Percentiles rank a stretch among this genome's conserved stretches.
These are phyloP conservation scores for Boletus sp. DNA, from an alignment of 768 basidiomycete species.

Conservation along the genomic window DNA sequence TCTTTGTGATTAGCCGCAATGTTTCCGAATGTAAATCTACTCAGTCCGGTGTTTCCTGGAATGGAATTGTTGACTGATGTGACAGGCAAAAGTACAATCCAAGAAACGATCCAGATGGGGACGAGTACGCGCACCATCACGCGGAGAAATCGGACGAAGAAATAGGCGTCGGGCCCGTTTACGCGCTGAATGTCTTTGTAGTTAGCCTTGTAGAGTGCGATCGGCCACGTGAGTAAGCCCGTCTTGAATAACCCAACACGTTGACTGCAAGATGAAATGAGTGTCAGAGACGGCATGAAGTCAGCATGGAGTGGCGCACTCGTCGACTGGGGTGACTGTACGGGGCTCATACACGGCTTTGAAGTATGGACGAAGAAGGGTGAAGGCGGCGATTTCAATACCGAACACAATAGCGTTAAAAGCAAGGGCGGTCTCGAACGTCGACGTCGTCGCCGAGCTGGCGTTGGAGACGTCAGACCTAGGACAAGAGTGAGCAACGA, in stretches of 20 bases:
- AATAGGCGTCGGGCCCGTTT: slow-evolving; percentile 90
- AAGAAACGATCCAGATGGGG: slow-evolving; percentile 90
- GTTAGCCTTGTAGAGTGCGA: slow-evolving; percentile 58
- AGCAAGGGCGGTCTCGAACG: slow-evolving; percentile 81
- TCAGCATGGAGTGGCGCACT: slow-evolving; percentile 30
- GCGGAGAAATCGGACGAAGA: slow-evolving; percentile 85
- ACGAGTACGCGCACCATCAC: slow-evolving; percentile 81
- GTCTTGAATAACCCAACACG: slow-evolving; percentile 52
- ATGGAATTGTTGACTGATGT: slow-evolving; percentile 52
- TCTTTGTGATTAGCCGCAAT: slow-evolving; percentile 44
- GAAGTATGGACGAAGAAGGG: slow-evolving; percentile 82
- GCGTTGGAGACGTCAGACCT: slow-evolving; percentile 44
- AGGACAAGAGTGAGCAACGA: background rate
- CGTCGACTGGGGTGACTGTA: slow-evolving; percentile 55
- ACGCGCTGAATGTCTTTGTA: slow-evolving; percentile 56
- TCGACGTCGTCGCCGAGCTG: slow-evolving; percentile 61
- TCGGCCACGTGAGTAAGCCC: slow-evolving; percentile 61
- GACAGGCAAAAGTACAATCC: slow-evolving; percentile 80
- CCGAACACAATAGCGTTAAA: slow-evolving; percentile 77
- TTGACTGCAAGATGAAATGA: slow-evolving; percentile 39
- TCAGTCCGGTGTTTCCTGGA: slow-evolving; percentile 51
- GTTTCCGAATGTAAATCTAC: slow-evolving; percentile 81
- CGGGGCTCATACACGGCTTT: slow-evolving; percentile 87
- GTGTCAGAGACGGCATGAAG: background rate
- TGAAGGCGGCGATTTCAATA: slow-evolving; percentile 70